Base-by-base conservation (phyloP, 2,329 filamentous ascomycete species). In the Botrytis sinoallii region DNA sequence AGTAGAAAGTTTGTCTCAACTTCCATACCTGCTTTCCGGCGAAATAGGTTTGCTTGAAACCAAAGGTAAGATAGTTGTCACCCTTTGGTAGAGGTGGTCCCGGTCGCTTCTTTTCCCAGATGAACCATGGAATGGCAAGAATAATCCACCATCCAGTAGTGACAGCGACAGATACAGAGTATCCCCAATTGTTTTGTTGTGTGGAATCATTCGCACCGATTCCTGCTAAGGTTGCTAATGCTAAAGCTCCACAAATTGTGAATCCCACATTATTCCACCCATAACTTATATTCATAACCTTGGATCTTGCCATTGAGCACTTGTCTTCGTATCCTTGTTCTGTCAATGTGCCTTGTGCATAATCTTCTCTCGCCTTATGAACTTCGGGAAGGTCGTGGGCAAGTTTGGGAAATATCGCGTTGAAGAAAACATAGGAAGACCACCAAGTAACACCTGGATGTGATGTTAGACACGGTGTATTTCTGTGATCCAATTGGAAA, bases 361-460 rank as follows among this genome's bases (percentile, higher is more conserved):
- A 74, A 29, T 78, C 72, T 29, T 79, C 77, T 63, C 73, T 73
- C 8, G 79, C 79, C 20, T 42, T 40, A 55, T 78, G 77, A 48
- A 73, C 75, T 74, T 81, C 79, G 5, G 79, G 79, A 14, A 80
- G 77, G 66, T 80, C 78, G 73, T 79, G 77, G 22, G 79, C 74
- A 20, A 81, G 72, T 69, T 80, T 80, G 3, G 79, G 79, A 65
- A 81, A 81, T 25, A 80, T 79, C 7, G 79, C 79, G 63, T 80
- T 80, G 75, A 80, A 81, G 60, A 81, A 81, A 46, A 80, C 79
- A 55, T 81, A 81, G 3, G 79, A 81, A 6, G 79, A 77, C 79
- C 79, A 79, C 74, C 77, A 81, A 20, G 79, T 78, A 48, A 80
- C 76, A 48, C 78, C 79, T 81, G 38, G 48, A 55, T 20, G 9